phyloP scores from a whole-genome alignment of 108 stramenopile genomes.

The Pseudonitzschia multiseries region DNA sequence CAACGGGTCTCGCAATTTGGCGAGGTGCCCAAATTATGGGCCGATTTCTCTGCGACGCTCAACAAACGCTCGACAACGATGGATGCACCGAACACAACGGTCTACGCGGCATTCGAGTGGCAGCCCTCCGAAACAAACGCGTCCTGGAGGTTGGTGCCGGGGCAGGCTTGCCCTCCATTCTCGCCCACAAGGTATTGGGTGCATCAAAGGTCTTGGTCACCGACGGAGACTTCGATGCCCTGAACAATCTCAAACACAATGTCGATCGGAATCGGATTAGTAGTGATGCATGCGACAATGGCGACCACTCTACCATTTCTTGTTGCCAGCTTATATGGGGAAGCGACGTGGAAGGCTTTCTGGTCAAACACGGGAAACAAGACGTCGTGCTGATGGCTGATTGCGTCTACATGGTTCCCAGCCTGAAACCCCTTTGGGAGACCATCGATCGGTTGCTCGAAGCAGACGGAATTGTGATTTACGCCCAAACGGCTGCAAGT shows the following conservation, averaged over 20 bases:
- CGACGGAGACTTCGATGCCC: conserved; percentile 52
- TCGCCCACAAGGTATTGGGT: conserved; percentile 40
- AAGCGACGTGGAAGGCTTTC: background rate
- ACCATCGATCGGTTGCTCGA: conserved; percentile 24
- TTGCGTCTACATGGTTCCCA: conserved; percentile 30
- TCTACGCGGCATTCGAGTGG: background rate
- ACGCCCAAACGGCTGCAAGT: conserved; percentile 7
- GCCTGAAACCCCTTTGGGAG: conserved; percentile 30
- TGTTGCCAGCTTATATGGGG: conserved; percentile 81
- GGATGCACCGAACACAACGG: conserved; percentile 38
- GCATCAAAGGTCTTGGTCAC: conserved; percentile 42
- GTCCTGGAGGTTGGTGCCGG: conserved; percentile 62
- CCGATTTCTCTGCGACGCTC: conserved; percentile 27
- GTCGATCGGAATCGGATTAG: conserved; percentile 24
- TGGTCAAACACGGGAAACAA: conserved; percentile 55
- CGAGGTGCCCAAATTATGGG: conserved; percentile 39
- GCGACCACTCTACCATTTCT: conserved; percentile 21
- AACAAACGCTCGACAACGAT: conserved; percentile 31
- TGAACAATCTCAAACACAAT: conserved; percentile 47
- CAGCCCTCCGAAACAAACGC: conserved; percentile 20
- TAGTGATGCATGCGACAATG: background rate
- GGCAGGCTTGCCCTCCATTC: conserved; percentile 50
- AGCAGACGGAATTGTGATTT: background rate
- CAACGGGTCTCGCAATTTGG: conserved; percentile 59
- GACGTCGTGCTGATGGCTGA: conserved; percentile 46